phyloP scores from a whole-genome alignment of 1,284 basidiomycete species.

The Boletellus deceptivus region DNA sequence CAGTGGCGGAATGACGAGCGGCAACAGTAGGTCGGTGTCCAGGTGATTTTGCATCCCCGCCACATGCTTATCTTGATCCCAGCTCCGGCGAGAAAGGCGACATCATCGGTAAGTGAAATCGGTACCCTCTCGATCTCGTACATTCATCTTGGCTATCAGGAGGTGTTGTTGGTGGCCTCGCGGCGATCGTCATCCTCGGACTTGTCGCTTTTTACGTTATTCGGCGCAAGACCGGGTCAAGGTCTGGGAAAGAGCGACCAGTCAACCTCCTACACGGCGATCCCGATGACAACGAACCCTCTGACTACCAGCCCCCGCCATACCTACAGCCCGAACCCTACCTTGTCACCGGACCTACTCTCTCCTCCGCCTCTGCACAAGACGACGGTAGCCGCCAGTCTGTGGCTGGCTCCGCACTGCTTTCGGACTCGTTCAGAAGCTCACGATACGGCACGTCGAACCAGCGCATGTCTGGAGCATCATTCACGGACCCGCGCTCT shows the following conservation, averaged over 20 bases:
- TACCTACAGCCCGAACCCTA: constrained; percentile 75
- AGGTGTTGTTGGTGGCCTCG: constrained; percentile 64
- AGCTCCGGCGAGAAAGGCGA: constrained; percentile 51
- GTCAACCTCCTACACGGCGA: constrained; percentile 67
- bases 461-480: constrained; percentile 21
- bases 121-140: background rate
- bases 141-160: constrained; percentile 34
- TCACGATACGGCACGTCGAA: constrained; percentile 15
- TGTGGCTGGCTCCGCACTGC: constrained; percentile 17
- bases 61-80: constrained; percentile 5
- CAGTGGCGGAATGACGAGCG: constrained; percentile 29
- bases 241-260: constrained; percentile 49
- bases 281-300: constrained; percentile 44
- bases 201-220: constrained; percentile 52
- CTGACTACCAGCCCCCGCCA: constrained; percentile 49
- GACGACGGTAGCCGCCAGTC: constrained; percentile 23
- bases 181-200: constrained; percentile 42
- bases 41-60: constrained; percentile 1
- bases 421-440: constrained; percentile 17
- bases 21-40: constrained; percentile 26
- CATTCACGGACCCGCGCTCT: constrained; percentile 25
- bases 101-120: constrained; percentile 51
- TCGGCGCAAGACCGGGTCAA: constrained; percentile 44
- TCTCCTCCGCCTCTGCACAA: constrained; percentile 32
- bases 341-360: constrained; percentile 60